A percentile compares a stretch with the other conserved stretches of the same genome.
Conservation (phyloP, 1,284 basidiomycete species). For the Phlebopus sp. region DNA sequence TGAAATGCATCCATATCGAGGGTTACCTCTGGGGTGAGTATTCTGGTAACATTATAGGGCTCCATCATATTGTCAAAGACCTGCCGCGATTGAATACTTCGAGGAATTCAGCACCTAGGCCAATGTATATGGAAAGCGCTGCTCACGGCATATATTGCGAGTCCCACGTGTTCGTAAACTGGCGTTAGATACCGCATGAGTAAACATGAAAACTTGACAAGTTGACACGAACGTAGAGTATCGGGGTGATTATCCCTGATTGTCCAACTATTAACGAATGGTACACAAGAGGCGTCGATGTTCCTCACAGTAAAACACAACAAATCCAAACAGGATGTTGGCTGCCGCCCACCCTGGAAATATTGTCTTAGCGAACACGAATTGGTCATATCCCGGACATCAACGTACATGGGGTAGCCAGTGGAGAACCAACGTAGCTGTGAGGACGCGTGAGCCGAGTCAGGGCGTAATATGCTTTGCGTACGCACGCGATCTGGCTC, state of each 20-base stretch:
- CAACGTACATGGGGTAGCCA: constrained; percentile 31
- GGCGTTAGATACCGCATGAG: constrained; percentile 35
- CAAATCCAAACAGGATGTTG: constrained; percentile 66
- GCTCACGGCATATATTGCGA: constrained; percentile 41
- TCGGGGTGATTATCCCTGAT: constrained; percentile 55
- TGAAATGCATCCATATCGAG: constrained; percentile 57
- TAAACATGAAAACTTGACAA: not conserved
- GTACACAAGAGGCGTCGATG: not conserved
- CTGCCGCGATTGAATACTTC: constrained; percentile 26
- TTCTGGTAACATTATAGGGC: constrained; percentile 56
- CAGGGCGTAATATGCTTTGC: not conserved
- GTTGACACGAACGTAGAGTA: constrained; percentile 29
- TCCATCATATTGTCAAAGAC: constrained; percentile 48
- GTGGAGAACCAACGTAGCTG: constrained; percentile 44
- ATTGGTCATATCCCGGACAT: not conserved
- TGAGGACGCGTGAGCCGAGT: not conserved
- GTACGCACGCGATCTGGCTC: constrained; percentile 43
- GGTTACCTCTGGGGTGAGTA: constrained; percentile 47
- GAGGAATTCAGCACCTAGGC: constrained; percentile 1
- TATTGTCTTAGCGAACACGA: constrained; percentile 1
- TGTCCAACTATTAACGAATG: constrained; percentile 20
- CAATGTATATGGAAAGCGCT: not conserved
- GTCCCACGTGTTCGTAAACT: constrained; percentile 48
- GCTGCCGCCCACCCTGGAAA: constrained; percentile 49
- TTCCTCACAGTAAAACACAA: constrained; percentile 50